Conservation (phyloP, 495 filamentous ascomycete species). For the Penicillium coprophilum region DNA sequence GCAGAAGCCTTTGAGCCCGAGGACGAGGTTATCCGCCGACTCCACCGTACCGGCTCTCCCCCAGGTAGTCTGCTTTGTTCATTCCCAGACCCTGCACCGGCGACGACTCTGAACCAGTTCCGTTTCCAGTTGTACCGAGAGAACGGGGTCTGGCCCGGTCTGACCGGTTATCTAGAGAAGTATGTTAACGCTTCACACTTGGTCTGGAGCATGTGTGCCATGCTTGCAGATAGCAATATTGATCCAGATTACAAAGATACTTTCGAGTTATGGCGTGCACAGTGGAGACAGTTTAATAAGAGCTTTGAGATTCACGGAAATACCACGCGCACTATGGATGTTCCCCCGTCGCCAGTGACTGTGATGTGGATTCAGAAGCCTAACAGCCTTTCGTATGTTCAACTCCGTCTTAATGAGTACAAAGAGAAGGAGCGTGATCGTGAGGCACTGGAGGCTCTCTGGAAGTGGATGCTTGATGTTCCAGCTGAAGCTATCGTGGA, state of each 20-base stretch:
- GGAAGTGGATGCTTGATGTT: background rate
- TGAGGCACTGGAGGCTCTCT: background rate
- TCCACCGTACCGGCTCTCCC: background rate
- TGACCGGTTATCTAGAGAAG: background rate
- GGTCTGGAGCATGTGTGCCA: constrained; percentile 5
- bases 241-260: background rate
- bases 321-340: background rate
- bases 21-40: background rate
- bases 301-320: background rate
- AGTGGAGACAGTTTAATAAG: background rate
- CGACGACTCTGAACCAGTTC: background rate
- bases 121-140: background rate
- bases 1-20: background rate
- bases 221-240: background rate
- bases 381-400: background rate
- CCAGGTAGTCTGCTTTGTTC: background rate
- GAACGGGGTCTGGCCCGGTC: background rate
- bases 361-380: background rate
- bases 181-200: background rate
- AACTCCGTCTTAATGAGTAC: no score
- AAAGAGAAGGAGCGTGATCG: background rate
- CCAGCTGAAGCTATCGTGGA: background rate
- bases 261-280: background rate
- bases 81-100: background rate
- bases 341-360: background rate